These are phyloP conservation scores for Leucocoprinus sp. DNA, from an alignment of 768 basidiomycete species.

Conservation along the genomic window DNA sequence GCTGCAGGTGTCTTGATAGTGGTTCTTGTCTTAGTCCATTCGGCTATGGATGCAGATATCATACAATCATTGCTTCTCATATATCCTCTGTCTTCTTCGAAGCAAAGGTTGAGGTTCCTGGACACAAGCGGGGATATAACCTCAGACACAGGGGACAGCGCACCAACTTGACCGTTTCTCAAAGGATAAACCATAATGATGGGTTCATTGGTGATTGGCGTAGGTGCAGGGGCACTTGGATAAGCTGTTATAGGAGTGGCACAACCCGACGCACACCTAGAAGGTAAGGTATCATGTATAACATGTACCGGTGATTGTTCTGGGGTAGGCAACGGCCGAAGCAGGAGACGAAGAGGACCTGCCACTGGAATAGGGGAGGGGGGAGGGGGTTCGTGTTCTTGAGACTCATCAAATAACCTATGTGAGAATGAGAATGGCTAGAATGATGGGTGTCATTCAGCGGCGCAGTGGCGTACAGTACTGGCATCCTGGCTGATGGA, in stretches of 20 bases:
- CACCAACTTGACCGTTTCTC: conserved; percentile 12
- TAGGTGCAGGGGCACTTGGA: conserved; percentile 22
- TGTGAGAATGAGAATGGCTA: conserved; percentile 16
- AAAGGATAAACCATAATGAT: conserved; percentile 6
- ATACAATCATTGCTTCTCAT: conserved; percentile 34
- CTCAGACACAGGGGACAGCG: conserved; percentile 21
- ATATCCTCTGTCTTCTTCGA: conserved; percentile 32
- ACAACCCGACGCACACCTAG: conserved; percentile 12
- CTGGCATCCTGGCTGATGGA: background rate
- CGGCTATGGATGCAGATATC: conserved; percentile 20
- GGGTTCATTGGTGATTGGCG: conserved; percentile 19
- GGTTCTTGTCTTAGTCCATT: conserved; percentile 14
- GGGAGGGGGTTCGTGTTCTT: conserved; percentile 23
- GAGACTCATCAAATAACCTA: conserved; percentile 40
- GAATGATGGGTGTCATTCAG: background rate
- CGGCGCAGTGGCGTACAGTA: background rate
- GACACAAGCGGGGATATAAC: conserved; percentile 41
- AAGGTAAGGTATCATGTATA: conserved; percentile 14
- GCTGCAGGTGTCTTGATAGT: conserved; percentile 5
- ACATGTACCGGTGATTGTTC: conserved; percentile 35
- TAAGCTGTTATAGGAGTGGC: conserved; percentile 23
- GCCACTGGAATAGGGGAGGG: conserved; percentile 23
- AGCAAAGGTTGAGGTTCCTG: conserved; percentile 30
- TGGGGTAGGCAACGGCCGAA: conserved; percentile 41
- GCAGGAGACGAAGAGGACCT: conserved; percentile 40